Evolutionary conservation across 1,284 basidiomycete species (phyloP), one percentile per base, ranked within the genome.

Genomic region (Bjerkandera adusta): DNA sequence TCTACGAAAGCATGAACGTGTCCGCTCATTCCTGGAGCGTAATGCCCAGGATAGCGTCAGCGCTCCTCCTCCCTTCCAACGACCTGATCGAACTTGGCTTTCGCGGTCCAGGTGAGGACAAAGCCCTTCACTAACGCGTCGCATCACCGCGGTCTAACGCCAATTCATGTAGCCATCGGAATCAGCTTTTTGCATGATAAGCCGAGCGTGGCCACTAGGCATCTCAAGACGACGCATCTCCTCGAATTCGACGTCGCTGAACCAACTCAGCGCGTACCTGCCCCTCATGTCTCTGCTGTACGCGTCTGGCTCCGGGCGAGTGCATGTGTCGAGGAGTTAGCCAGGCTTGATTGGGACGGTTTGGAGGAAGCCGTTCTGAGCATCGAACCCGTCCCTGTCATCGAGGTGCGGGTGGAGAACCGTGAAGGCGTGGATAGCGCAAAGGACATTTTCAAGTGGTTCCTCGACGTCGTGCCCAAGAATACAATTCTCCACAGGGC

Each of bases 191-290:
- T n/a, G n/a, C n/a, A n/a, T n/a, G n/a, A n/a, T n/a, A n/a, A n/a
- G n/a, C n/a, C n/a, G n/a, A n/a, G n/a, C n/a, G n/a, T n/a, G n/a
- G n/a, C n/a, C n/a, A n/a, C n/a, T n/a, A n/a, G n/a, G n/a, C n/a
- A n/a, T n/a, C n/a, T n/a, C n/a, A 30, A 3, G 5, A 32, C 16
- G 11, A 42, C 40, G 7, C 27, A 20, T 32, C 26, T 30, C 11
- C 40, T 42, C 10, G 29, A 42, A 21, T 42, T 32, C 27, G 29
- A 42, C 27, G 33, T 42, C 18, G 15, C 27, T 6, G n/a, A 27
- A 16, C 22, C 13, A 18, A 6, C 12, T n/a, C 5, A 20, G 11
- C 6, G 29, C 3, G 16, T 20, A 21, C 13, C 7, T 21, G 7
- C 24, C 24, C 4, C 36, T 7, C 18, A 37, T n/a, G 21, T 33